phyloP scores from a whole-genome alignment of 805 yeast genomes.

The Candida sithepensis region DNA sequence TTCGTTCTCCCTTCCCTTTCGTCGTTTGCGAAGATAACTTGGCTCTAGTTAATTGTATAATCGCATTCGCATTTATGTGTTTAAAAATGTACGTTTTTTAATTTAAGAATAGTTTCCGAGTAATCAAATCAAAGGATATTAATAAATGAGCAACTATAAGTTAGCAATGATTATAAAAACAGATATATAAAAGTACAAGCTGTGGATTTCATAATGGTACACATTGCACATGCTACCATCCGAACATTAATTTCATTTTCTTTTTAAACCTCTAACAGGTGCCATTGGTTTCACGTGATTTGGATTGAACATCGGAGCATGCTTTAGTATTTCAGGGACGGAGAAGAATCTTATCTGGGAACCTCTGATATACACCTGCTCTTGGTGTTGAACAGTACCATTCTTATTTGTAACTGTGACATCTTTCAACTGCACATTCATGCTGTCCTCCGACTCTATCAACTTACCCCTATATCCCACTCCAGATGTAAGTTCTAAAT shows the following conservation, averaged over 20 bases:
- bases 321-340: constrained; percentile 81
- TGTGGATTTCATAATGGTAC: background rate
- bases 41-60: background rate
- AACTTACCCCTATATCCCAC: constrained; percentile 86
- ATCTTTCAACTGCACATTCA: constrained; percentile 85
- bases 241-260: background rate
- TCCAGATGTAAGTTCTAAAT: constrained; percentile 81
- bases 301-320: constrained; percentile 83
- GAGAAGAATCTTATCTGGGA: constrained; percentile 81
- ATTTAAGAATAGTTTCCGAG: background rate
- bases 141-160: background rate
- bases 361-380: constrained; percentile 87
- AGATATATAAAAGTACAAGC: background rate
- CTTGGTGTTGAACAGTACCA: constrained; percentile 72
- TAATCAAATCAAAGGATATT: background rate
- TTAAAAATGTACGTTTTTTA: background rate
- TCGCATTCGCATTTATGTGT: background rate
- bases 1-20: background rate
- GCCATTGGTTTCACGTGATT: constrained; percentile 60
- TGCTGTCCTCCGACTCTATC: constrained; percentile 83
- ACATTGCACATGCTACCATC: background rate
- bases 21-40: background rate
- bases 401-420: constrained; percentile 75
- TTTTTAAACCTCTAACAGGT: constrained; percentile 51
- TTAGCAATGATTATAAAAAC: background rate